Percentiles rank a stretch among this genome's conserved stretches.
Evolutionary conservation across 257 asterid genomes (phyloP).

Genomic region (Gentiana dahurica): DNA sequence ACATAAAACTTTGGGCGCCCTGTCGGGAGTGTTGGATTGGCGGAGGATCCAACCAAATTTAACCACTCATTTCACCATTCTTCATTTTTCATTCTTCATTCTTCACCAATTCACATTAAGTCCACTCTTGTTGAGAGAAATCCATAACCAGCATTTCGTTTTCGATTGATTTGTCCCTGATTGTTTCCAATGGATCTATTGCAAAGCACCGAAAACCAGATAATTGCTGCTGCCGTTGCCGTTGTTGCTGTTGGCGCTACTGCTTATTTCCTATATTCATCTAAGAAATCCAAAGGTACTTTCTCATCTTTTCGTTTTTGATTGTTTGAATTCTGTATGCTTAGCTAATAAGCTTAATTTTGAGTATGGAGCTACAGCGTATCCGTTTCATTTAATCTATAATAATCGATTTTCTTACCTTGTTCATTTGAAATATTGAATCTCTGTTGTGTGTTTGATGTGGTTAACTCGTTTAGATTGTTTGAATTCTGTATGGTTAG

Average conservation of each 20-base stretch:
- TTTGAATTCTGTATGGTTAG: no score
- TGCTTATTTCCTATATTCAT: slow-evolving; percentile 43
- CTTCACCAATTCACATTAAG: slow-evolving; percentile 14
- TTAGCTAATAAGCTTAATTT: no score
- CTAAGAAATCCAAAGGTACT: slow-evolving; percentile 75
- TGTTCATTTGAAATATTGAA: no score
- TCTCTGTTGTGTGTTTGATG: not conserved
- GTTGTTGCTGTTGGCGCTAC: slow-evolving; percentile 52
- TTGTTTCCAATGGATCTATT: slow-evolving; percentile 43
- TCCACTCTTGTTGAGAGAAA: slow-evolving; percentile 4
- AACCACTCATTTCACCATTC: not conserved
- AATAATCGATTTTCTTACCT: no score
- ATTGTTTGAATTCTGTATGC: not conserved
- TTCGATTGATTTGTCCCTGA: no score
- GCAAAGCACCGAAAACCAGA: slow-evolving; percentile 64
- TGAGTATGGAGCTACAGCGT: no score
- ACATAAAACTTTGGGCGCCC: no score
- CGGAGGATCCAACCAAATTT: not conserved
- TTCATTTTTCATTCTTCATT: not conserved
- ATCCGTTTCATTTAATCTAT: no score
- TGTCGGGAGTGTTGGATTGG: not conserved
- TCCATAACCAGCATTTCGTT: no score
- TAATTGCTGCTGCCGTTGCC: slow-evolving; percentile 48
- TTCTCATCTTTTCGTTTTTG: not conserved
- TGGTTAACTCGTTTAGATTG: not conserved